Conservation (phyloP, 192 early-diverging fungal species). For the Coemansia sp. region DNA sequence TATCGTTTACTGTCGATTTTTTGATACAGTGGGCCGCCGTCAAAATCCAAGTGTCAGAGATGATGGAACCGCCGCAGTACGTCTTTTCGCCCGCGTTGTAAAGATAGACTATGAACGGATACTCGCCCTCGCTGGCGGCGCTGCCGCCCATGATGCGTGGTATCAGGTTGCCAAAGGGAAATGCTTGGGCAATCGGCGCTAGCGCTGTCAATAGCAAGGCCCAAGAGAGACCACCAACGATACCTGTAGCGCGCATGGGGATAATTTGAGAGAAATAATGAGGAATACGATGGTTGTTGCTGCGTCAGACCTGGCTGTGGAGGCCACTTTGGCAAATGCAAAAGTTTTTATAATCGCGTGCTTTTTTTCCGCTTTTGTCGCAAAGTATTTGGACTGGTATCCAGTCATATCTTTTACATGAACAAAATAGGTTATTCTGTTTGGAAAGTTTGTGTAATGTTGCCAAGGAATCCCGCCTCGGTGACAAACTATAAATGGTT, state of each 20-base stretch:
- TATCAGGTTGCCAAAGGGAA: constrained; percentile 9
- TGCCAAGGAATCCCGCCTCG: constrained; percentile 1
- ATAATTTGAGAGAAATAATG: not conserved
- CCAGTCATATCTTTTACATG: not conserved
- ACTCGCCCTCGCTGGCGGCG: constrained; percentile 25
- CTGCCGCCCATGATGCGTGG: constrained; percentile 54
- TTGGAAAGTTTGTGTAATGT: constrained; percentile 8
- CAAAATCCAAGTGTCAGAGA: constrained; percentile 47
- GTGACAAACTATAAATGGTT: not conserved
- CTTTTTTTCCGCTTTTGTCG: not conserved
- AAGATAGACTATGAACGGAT: constrained; percentile 50
- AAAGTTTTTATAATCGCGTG: not conserved
- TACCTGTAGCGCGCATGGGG: not conserved
- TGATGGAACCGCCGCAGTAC: constrained; percentile 52
- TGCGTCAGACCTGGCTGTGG: not conserved
- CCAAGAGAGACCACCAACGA: not conserved
- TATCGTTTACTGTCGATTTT: constrained; percentile 12
- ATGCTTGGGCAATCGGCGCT: not conserved
- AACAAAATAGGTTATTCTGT: not conserved
- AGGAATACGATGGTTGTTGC: not conserved
- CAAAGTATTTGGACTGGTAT: not conserved
- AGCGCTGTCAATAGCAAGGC: not conserved
- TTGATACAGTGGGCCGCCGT: constrained; percentile 58
- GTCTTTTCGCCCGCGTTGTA: constrained; percentile 30
- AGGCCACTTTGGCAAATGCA: not conserved